Percentiles rank a stretch among this genome's conserved stretches.
Conservation (phyloP, 164 flowering plant species). For the Taxillus chinensis region DNA sequence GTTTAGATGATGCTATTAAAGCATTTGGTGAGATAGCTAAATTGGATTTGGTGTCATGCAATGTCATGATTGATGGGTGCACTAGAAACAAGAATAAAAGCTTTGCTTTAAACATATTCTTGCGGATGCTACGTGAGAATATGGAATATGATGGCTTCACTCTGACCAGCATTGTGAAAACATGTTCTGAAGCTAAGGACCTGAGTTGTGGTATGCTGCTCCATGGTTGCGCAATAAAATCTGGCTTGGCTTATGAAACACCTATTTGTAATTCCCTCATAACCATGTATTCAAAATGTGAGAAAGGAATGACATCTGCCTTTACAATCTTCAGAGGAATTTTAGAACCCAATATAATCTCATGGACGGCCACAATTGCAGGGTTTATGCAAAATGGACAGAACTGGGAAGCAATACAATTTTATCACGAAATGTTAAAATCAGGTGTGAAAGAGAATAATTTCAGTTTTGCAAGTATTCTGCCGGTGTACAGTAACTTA, state of each 20-base stretch:
- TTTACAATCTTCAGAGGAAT: conserved; percentile 8
- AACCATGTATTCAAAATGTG: conserved; percentile 21
- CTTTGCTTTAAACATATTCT: conserved; percentile 6
- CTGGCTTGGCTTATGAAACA: conserved; percentile 13
- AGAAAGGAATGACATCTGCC: conserved; percentile 9
- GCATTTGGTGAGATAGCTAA: conserved; percentile 17
- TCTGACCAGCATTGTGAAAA: conserved; percentile 16
- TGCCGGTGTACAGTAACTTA: conserved; percentile 12
- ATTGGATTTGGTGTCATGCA: conserved; percentile 16
- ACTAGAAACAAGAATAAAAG: conserved; percentile 7
- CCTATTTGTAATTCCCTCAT: conserved; percentile 15
- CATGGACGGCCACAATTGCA: conserved; percentile 23
- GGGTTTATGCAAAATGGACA: conserved; percentile 15
- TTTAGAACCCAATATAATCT: conserved; percentile 11
- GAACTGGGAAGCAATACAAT: conserved; percentile 8
- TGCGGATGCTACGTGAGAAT: conserved; percentile 6
- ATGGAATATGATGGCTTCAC: conserved; percentile 18
- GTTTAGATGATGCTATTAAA: conserved; percentile 11
- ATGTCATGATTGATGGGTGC: conserved; percentile 18
- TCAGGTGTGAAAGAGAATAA: conserved; percentile 14
- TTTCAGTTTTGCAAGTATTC: conserved; percentile 14
- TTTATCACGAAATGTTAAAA: conserved; percentile 15
- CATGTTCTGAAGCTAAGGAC: conserved; percentile 13
- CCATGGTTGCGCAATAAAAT: conserved; percentile 14
- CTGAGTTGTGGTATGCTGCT: conserved; percentile 13